Percentiles rank a stretch among this genome's conserved stretches.
These are phyloP conservation scores for Craspedostauros australis DNA, from an alignment of 108 stramenopile genomes.

Conservation along the genomic window DNA sequence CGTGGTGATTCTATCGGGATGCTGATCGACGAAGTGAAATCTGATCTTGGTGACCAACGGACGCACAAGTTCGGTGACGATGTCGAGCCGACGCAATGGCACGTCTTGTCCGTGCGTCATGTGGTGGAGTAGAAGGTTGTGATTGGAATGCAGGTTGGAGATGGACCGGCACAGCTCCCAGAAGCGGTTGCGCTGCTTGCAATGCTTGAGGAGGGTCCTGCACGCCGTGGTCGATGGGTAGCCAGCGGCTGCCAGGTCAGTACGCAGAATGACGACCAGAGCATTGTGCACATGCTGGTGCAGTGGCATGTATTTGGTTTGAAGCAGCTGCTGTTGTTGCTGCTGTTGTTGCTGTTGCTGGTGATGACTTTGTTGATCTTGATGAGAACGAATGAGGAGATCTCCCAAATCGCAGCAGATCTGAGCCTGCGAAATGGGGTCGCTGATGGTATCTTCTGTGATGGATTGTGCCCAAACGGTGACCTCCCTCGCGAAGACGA, in stretches of 20 bases:
- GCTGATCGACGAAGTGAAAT: conserved; percentile 68
- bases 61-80: conserved; percentile 38
- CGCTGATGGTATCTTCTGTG: no score
- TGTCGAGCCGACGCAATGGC: conserved; percentile 1
- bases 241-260: neutral
- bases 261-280: neutral
- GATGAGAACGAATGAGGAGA: neutral
- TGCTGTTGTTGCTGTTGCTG: neutral
- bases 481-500: neutral
- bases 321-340: no score
- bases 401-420: no score
- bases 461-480: neutral
- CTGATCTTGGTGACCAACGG: conserved; percentile 40
- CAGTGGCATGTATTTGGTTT: conserved; percentile 7
- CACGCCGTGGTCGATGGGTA: conserved; percentile 15
- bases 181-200: neutral
- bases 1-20: conserved; percentile 34
- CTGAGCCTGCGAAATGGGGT: no score
- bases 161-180: neutral
- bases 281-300: conserved; percentile 3
- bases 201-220: neutral
- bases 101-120: neutral
- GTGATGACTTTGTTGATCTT: neutral
- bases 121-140: neutral
- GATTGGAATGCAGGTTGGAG: neutral